Base-by-base conservation (phyloP, 495 filamentous ascomycete genomes). In the Podospora bellae-mahoneyi region DNA sequence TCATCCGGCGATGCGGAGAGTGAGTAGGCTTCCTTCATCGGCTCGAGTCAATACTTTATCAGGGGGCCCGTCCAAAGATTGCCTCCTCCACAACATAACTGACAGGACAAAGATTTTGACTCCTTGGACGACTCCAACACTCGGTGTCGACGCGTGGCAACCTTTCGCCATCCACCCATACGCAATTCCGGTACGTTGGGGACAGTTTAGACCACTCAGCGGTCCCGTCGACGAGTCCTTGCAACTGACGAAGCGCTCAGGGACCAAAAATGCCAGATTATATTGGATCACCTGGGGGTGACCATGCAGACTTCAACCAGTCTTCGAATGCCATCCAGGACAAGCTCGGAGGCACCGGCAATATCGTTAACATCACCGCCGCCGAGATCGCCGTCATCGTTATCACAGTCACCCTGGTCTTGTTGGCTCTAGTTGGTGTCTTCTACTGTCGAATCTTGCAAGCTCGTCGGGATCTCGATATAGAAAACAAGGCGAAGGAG, bases 371-470 rank as follows among this genome's bases (percentile, higher is more conserved):
- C 34, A 63, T 73, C 34, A 71, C 60, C n/a, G 44, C 61, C 28
- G 61, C 62, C 20, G 71, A 73, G 28, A 73, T 75, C 10, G 68
- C 62, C 28, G 69, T 68, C 26, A 73, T 75, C 32, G 67, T 69
- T 34, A 61, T 71, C 20, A 82, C 69, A 2, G 55, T 71, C n/a
- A 27, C 27, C 28, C 23, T 64, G 13, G 63, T 74, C 23, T 19
- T 69, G 53, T 6, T 68, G 19, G 62, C 56, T 32, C 34, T 73
- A 4, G 60, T 69, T 5, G 59, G 64, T 23, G 48, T 75, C 64
- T 71, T 75, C 54, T 75, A 73, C 63, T 73, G 67, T 65, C 68
- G 68, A 55, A 69, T 39, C 19, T 59, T 75, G 5, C 65, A 65
- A 20, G 26, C 54, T 32, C 73, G 73, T 15, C 73, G 71, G 34